Conservation (phyloP, 176 grass and related monocot genomes). For the Aegilops speltoides region DNA sequence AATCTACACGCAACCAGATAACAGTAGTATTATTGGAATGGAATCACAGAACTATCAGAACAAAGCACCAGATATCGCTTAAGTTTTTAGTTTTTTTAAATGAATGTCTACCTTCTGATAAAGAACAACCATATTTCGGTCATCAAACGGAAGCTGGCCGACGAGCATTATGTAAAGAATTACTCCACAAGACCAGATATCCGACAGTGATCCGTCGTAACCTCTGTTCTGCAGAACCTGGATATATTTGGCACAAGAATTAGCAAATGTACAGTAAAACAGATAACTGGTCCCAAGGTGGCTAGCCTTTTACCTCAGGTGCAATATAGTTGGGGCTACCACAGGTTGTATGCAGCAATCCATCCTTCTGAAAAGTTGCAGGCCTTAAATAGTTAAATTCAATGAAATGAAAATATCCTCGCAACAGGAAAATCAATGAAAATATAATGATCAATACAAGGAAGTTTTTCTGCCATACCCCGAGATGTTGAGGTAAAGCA, state of each 20-base stretch:
- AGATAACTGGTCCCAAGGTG: neutral
- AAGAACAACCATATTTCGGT: slow-evolving; percentile 84
- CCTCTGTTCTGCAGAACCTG: slow-evolving; percentile 84
- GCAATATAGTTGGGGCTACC: slow-evolving; percentile 97
- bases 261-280: neutral
- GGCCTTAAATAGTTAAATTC: neutral
- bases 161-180: slow-evolving; percentile 78
- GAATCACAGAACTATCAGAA: neutral
- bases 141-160: slow-evolving; percentile 82
- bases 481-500: slow-evolving; percentile 74
- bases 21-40: neutral
- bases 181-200: slow-evolving; percentile 93
- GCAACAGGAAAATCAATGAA: no score
- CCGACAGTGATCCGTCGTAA: slow-evolving; percentile 76
- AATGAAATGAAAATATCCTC: no score
- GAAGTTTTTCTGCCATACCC: slow-evolving; percentile 41
- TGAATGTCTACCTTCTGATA: slow-evolving; percentile 73
- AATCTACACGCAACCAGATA: slow-evolving; percentile 48
- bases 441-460: neutral
- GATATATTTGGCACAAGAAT: slow-evolving; percentile 5
- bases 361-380: slow-evolving; percentile 61
- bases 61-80: neutral
- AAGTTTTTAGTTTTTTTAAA: neutral
- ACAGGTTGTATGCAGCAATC: slow-evolving; percentile 87
- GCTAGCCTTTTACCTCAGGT: slow-evolving; percentile 52